Base-by-base conservation (phyloP, 73 alveolate genomes). In the Breviolum minutum region DNA sequence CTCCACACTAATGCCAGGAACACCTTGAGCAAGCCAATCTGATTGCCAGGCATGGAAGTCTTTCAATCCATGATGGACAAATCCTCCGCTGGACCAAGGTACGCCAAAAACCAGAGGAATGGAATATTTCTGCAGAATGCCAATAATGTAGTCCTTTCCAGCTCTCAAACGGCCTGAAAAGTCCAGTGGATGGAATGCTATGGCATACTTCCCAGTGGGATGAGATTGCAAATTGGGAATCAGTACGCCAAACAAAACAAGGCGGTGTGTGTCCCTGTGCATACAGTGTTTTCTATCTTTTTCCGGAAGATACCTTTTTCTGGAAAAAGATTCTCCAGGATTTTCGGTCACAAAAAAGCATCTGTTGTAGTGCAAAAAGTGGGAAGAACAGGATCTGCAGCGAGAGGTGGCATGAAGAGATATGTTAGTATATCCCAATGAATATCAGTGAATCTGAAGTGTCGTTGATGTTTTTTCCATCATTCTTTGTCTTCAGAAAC, bases 1-100 rank as follows among this genome's bases (percentile, higher is more conserved):
- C 97, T 91, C 97, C 97, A 91, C 19, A 91, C 68, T 77, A 91
- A 22, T 26, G 97, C 97, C 54, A 91, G 63, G 63, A 32, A 79
- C 88, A 89, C 96, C 96, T 89, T 60, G 63, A 8, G n/a, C n/a
- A 16, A 63, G 22, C 32, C 26, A 2, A 40, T 40, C 54, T 0
- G 54, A 68, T 14, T 30, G 26, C 40, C 68, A 30, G 26, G 61
- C 22, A n/a, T 8, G 63, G 87, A 16, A 8, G 87, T 24, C 85
- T 13, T 40, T 40, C n/a, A n/a, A n/a, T n/a, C n/a, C n/a, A n/a
- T n/a, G n/a, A n/a, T n/a, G n/a, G n/a, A n/a, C n/a, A n/a, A n/a
- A n/a, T n/a, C n/a, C n/a, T n/a, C n/a, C 81, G 40, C 81, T 20
- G 40, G n/a, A n/a, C 73, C 86, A 70, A 70, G 96, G 66, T 70